These are phyloP conservation scores for Cubamyces sp. DNA, from an alignment of 768 basidiomycete species.

Conservation along the genomic window DNA sequence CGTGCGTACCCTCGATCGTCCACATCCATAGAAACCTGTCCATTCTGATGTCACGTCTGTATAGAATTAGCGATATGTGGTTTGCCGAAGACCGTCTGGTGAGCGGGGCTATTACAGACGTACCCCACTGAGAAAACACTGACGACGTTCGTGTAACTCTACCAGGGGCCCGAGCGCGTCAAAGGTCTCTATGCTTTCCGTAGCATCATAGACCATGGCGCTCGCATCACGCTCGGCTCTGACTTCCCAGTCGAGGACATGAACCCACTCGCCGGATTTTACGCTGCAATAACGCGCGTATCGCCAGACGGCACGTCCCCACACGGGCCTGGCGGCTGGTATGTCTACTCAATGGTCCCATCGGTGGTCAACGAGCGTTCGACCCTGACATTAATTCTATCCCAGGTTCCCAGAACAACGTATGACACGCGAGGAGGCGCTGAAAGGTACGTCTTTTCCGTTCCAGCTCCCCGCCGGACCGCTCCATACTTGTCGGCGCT, in stretches of 20 bases:
- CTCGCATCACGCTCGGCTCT: constrained; percentile 78
- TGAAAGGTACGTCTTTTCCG: constrained; percentile 54
- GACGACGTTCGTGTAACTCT: not conserved
- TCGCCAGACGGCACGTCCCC: constrained; percentile 74
- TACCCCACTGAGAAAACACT: not conserved
- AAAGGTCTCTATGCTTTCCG: constrained; percentile 89
- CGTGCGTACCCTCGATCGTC: constrained; percentile 48
- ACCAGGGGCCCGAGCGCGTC: constrained; percentile 80
- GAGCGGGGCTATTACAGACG: constrained; percentile 29
- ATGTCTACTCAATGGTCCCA: constrained; percentile 30
- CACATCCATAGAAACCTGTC: not conserved
- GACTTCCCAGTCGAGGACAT: constrained; percentile 90
- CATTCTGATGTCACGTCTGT: constrained; percentile 7
- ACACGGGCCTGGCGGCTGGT: constrained; percentile 86
- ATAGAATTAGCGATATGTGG: constrained; percentile 84
- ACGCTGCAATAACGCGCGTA: constrained; percentile 83
- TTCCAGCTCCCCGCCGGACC: not conserved
- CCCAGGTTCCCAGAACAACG: constrained; percentile 82
- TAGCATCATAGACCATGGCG: constrained; percentile 64
- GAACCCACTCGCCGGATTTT: constrained; percentile 84
- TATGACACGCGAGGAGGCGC: constrained; percentile 74
- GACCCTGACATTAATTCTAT: not conserved
- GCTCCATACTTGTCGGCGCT: not conserved
- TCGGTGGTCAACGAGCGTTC: not conserved
- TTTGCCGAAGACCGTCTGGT: constrained; percentile 85